phyloP scores from a whole-genome alignment of 306 rosid genomes.

The Malus sylvestris region DNA sequence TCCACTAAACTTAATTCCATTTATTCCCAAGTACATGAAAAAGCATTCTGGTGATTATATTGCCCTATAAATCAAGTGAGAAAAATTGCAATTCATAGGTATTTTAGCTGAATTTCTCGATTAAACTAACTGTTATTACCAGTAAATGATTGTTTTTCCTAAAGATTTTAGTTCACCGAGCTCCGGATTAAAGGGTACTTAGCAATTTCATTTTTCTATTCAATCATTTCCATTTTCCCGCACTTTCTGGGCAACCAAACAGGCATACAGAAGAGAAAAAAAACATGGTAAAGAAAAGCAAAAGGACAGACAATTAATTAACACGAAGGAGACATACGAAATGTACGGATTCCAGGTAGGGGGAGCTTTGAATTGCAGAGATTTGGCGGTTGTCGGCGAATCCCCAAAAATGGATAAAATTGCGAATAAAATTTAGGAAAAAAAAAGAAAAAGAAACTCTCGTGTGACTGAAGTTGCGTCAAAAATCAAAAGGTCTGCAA shows the following conservation, averaged over 20 bases:
- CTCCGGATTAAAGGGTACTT: background rate
- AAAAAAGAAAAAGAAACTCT: too few relatives aligned
- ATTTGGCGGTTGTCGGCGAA: constrained; percentile 18
- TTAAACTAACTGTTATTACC: background rate
- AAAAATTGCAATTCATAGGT: background rate
- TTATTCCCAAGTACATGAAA: background rate
- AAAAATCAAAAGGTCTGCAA: background rate
- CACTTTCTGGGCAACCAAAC: background rate
- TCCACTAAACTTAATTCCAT: background rate
- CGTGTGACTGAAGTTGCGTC: background rate
- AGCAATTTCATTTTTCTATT: background rate
- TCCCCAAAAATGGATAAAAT: constrained; percentile 4
- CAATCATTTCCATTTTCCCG: background rate
- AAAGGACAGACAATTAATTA: background rate
- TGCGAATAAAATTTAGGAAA: background rate
- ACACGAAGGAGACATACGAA: background rate
- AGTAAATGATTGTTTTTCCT: background rate
- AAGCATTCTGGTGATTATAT: background rate
- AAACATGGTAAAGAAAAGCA: background rate
- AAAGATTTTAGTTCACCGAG: background rate
- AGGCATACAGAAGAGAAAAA: background rate
- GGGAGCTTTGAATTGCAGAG: constrained; percentile 1
- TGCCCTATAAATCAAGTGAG: background rate
- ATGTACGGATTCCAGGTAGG: background rate
- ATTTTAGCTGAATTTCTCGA: background rate